Evolutionary conservation across 768 basidiomycete species (phyloP).

Genomic region (Leucocoprinus birnbaumii): DNA sequence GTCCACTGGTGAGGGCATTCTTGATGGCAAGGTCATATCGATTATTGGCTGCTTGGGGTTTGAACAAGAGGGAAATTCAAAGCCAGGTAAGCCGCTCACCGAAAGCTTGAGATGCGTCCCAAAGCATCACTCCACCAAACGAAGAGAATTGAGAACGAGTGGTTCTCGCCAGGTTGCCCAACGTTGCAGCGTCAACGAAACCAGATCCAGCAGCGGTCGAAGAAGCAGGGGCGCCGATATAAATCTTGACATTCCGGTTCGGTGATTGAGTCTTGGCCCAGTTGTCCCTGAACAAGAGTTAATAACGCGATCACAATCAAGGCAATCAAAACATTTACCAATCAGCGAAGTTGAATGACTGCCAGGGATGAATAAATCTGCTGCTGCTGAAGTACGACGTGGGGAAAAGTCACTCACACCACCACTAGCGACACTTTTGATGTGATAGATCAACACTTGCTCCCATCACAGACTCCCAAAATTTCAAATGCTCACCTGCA

Average conservation of each 20-base stretch:
- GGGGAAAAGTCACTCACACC: slow-evolving; percentile 29
- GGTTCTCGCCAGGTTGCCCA: slow-evolving; percentile 34
- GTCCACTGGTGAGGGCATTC: slow-evolving; percentile 28
- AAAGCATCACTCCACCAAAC: slow-evolving; percentile 50
- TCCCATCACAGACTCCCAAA: slow-evolving; percentile 51
- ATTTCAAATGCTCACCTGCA: slow-evolving; percentile 37
- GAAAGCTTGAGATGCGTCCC: slow-evolving; percentile 37
- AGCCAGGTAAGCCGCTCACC: slow-evolving; percentile 19
- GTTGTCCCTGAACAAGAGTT: slow-evolving; percentile 36
- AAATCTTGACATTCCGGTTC: slow-evolving; percentile 51
- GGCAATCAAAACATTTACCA: slow-evolving; percentile 28
- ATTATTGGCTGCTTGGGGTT: slow-evolving; percentile 26
- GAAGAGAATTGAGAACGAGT: slow-evolving; percentile 46
- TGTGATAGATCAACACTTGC: slow-evolving; percentile 24
- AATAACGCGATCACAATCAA: slow-evolving; percentile 17
- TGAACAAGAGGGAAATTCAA: not conserved
- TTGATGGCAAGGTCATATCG: slow-evolving; percentile 41
- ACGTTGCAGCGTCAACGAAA: slow-evolving; percentile 41
- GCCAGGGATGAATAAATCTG: not conserved
- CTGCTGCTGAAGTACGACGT: too few relatives aligned
- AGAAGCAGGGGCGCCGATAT: slow-evolving; percentile 53
- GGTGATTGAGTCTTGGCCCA: slow-evolving; percentile 55
- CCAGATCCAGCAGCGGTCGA: slow-evolving; percentile 49
- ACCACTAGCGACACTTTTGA: slow-evolving; percentile 36
- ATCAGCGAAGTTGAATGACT: slow-evolving; percentile 45